Base-by-base conservation (phyloP, 1,284 basidiomycete species). In the Paramarasmius palmivorus region DNA sequence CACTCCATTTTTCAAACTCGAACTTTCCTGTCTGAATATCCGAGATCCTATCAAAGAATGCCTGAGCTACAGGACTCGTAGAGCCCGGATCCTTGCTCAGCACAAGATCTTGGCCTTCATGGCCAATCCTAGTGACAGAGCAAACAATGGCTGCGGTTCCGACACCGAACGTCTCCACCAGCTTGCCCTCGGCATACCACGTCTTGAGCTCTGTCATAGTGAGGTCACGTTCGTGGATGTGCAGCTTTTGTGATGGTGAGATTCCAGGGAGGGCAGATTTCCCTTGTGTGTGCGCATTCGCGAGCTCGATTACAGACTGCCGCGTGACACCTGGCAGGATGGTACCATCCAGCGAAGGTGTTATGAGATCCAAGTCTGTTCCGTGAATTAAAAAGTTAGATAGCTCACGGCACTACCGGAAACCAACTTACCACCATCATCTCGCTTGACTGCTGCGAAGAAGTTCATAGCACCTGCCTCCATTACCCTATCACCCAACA, bases 311-410 rank as follows among this genome's bases (percentile, higher is more conserved):
- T 46, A 86, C 81, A 3, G 88, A 91, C 41, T 81, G 81, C 17
- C 93, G 83, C 0, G 92, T 94, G 2, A 93, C 78, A 3, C 86
- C 86, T 0, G 86, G 86, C 0, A 90, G 75, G 59, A 90, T 88
- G 15, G 82, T 87, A 20, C 86, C 91, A 63, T 91, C 87, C 53
- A 93, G 73, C 1, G 87, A 81, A 0, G 92, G 89, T 0, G 92
- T 93, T 49, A 88, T 63, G 39, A 91, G 66, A 57, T 90, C 86
- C 49, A 84, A 57, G 22, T 76, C 88, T 85, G 52, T 6, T 17
- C 19, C 23, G 8, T 9, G 22, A 52, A 56, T 51, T 20, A 32
- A 36, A 29, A 32, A 32, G 37, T 20, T 40, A 7, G 54, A 32
- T 8, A 15, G 51, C 5, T 44, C 53, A 2, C 12, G 15, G 14